phyloP scores from a whole-genome alignment of 257 asterid genomes.

The Ajuga chamaepitys region DNA sequence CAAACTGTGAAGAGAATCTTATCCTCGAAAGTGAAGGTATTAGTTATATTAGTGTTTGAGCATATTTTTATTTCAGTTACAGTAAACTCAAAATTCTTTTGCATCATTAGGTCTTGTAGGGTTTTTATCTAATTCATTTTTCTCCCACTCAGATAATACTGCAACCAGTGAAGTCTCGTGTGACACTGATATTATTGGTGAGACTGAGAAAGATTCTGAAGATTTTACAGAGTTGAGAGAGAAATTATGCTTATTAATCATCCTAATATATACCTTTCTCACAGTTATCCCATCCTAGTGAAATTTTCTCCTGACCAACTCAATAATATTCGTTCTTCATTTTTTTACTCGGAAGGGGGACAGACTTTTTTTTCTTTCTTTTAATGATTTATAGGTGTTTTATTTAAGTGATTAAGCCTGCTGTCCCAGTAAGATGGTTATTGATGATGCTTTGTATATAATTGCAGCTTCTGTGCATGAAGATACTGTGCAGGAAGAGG shows the following conservation, averaged over 20 bases:
- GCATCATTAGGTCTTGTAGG: neutral
- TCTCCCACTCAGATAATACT: neutral
- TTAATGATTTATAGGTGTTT: no score
- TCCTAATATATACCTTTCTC: neutral
- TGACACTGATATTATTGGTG: neutral
- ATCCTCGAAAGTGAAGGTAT: neutral
- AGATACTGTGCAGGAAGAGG: neutral
- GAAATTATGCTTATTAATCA: neutral
- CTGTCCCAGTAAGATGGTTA: neutral
- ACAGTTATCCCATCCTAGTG: no score
- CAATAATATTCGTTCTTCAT: no score
- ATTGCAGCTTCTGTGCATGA: conserved; percentile 3
- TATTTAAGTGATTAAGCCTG: no score
- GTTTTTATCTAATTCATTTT: neutral
- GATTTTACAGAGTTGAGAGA: neutral
- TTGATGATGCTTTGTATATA: neutral
- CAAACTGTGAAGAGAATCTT: neutral
- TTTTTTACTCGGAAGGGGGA: no score
- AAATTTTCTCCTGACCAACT: no score
- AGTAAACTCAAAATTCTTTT: no score
- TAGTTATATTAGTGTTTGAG: neutral
- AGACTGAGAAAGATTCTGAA: conserved; percentile 12
- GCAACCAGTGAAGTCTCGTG: neutral
- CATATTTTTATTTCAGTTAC: neutral
- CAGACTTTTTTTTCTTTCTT: no score